Evolutionary conservation across 2,329 filamentous ascomycete species (phyloP).

Genomic region (Cercospora sp.): DNA sequence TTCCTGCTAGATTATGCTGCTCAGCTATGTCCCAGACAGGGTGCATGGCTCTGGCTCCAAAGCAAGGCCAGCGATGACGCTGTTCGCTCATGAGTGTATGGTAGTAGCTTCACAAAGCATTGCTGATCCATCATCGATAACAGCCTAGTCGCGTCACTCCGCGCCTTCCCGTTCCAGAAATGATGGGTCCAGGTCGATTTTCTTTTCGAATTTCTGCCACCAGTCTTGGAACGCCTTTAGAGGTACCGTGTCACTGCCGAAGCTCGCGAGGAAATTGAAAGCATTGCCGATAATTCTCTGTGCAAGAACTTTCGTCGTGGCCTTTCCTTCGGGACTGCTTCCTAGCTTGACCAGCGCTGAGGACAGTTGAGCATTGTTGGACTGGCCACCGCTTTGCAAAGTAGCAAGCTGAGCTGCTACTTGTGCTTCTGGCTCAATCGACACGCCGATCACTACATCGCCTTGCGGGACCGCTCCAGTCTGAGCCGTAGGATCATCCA

Average conservation of each 20-base stretch:
- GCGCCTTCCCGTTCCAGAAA: conserved; percentile 66
- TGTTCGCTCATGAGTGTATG: neutral
- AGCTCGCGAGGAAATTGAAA: conserved; percentile 93
- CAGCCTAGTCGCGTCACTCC: neutral
- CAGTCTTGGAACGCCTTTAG: conserved; percentile 93
- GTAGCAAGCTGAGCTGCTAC: conserved; percentile 70
- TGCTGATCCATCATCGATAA: neutral
- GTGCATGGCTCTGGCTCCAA: neutral
- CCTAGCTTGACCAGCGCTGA: conserved; percentile 41
- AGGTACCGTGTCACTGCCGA: conserved; percentile 87
- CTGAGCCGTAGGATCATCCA: conserved; percentile 41
- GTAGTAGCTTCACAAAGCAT: neutral
- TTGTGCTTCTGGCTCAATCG: conserved; percentile 72
- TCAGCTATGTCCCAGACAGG: neutral
- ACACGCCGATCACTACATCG: conserved; percentile 76
- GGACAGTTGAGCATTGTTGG: conserved; percentile 18
- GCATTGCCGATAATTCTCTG: conserved; percentile 95
- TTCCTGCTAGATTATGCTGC: neutral
- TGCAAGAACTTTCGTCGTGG: conserved; percentile 76
- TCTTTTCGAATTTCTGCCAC: conserved; percentile 95
- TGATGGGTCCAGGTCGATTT: conserved; percentile 78
- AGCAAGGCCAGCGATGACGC: neutral
- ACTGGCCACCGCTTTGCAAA: conserved; percentile 48
- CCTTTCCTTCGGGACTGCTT: conserved; percentile 34
- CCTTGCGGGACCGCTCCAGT: conserved; percentile 31